Base-by-base conservation (phyloP, 2,329 filamentous ascomycete genomes). In the Curvularia hawaiiensis region DNA sequence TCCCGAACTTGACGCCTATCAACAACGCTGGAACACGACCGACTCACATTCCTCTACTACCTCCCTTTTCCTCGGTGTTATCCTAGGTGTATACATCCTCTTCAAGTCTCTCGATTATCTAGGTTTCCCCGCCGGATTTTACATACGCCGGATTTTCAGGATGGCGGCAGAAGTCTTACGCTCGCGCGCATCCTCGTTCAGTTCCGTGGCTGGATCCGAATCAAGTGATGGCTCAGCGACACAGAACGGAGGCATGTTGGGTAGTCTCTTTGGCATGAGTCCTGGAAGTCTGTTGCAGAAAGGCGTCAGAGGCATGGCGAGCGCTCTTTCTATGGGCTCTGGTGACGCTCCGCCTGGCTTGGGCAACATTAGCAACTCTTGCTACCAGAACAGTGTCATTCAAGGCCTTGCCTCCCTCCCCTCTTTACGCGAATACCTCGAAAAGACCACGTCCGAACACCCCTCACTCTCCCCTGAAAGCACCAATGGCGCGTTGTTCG, bases 381-480 rank as follows among this genome's bases (percentile, higher is more conserved):
- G 95, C 80, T 99, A 96, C 75, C 95, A 98, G 77, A 99, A 99
- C 76, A 97, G 93, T 72, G 89, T 97, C 20, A 86, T 99, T 11
- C 92, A 97, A 75, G 81, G 80, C 30, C 69, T 98, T 41, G 88
- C 93, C 1, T 89, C 93, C 4, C 81, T 98, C 30, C 83, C 84
- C 18, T 84, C 88, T 4, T 79, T 98, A 30, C 84, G 85, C 26
- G 79, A 79, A 3, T 95, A 92, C 68, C 82, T 96, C 8, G 59
- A 68, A 9, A 64, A 62, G 26, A 68, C 68, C 8, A 68, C 68
- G 12, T 50, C 64, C 26, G 63, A 72, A 22, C 72, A 82, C 45
- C 61, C 69, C 1, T 66, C 69, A 2, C 75, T 79, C 38, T 71
- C 74, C 11, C 61, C 70, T 12, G 71, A 80, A 52, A 77, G 78